Evolutionary conservation across 345 rosid genomes (phyloP).

Genomic region (Bruguiera parviflora): DNA sequence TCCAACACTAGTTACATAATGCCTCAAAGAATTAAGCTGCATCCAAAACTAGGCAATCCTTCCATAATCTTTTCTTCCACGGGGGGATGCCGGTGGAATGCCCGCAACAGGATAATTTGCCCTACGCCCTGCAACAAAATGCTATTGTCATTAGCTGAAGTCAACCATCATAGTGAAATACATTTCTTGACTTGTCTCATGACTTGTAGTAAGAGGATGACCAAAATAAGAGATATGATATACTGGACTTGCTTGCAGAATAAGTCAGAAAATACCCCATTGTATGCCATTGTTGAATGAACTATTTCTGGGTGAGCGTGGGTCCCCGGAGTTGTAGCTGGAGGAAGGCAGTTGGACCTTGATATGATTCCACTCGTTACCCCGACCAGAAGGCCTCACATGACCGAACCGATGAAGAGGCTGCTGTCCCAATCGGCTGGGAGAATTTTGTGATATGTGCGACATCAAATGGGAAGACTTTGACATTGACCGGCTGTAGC

Average conservation of each 20-base stretch:
- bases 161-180: no score
- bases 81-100: constrained; percentile 76
- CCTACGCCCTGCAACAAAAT: constrained; percentile 66
- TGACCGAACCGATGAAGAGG: constrained; percentile 51
- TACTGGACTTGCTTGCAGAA: not conserved
- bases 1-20: constrained; percentile 49
- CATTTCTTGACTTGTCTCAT: no score
- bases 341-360: constrained; percentile 68
- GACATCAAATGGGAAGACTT: constrained; percentile 53
- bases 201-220: not conserved
- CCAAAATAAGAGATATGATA: not conserved
- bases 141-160: constrained; percentile 9
- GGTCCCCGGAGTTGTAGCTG: constrained; percentile 54
- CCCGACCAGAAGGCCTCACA: constrained; percentile 52
- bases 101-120: constrained; percentile 61
- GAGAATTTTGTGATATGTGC: constrained; percentile 64
- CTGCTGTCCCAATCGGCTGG: constrained; percentile 92
- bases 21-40: constrained; percentile 1
- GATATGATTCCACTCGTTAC: constrained; percentile 64
- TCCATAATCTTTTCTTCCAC: constrained; percentile 87
- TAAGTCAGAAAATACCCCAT: constrained; percentile 69
- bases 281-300: constrained; percentile 61
- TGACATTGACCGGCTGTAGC: constrained; percentile 55
- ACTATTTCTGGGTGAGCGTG: constrained; percentile 76
- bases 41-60: constrained; percentile 59